A percentile compares a stretch with the other conserved stretches of the same genome.
Evolutionary conservation across 805 yeast species (phyloP).

Genomic region (Kluyveromyces starmeri): DNA sequence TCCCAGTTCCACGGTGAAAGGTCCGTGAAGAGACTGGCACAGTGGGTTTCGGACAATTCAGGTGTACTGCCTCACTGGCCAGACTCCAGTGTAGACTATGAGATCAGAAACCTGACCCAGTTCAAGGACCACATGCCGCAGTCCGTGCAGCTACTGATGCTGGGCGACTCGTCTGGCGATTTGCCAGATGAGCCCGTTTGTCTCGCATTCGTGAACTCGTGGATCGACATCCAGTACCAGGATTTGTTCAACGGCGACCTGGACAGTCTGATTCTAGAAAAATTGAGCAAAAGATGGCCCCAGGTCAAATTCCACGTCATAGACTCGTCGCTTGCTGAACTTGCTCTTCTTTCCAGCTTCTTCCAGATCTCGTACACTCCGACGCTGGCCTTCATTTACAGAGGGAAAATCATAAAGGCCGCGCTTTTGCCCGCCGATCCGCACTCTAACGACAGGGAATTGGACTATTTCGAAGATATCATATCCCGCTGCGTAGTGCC

Average conservation of each 20-base stretch:
- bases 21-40: constrained; percentile 4
- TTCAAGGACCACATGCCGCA: constrained; percentile 6
- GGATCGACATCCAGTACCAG: constrained; percentile 22
- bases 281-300: constrained; percentile 19
- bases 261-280: constrained; percentile 27
- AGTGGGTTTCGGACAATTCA: constrained; percentile 14
- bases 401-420: constrained; percentile 1
- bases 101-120: constrained; percentile 8
- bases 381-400: constrained; percentile 7
- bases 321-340: constrained; percentile 26
- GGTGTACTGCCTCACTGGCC: constrained; percentile 31
- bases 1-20: constrained; percentile 3
- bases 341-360: constrained; percentile 20
- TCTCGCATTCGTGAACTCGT: constrained; percentile 31
- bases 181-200: constrained; percentile 16
- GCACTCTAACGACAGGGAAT: constrained; percentile 1
- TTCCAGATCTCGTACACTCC: constrained; percentile 12
- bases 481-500: constrained; percentile 22
- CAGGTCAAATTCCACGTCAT: constrained; percentile 25
- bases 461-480: constrained; percentile 14
- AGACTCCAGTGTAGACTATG: constrained; percentile 10
- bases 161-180: constrained; percentile 5
- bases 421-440: constrained; percentile 2
- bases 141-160: background rate
- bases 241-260: constrained; percentile 22